A percentile compares a stretch with the other conserved stretches of the same genome.
Evolutionary conservation across 345 rosid genomes (phyloP).

Genomic region (Eucalyptus shirleyi): DNA sequence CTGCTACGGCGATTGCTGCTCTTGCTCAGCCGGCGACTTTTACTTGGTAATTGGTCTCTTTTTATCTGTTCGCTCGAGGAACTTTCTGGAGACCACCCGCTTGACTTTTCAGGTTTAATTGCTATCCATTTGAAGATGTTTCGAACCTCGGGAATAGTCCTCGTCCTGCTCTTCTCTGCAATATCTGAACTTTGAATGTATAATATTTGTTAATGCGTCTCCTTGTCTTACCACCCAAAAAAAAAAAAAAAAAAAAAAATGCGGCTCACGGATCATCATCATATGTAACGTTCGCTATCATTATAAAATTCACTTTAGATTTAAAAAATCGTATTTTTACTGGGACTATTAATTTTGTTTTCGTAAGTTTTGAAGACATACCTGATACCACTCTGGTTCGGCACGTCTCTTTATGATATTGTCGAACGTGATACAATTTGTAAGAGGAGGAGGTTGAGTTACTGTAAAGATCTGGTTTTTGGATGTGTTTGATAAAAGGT

Average conservation of each 20-base stretch:
- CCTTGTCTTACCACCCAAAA: not conserved
- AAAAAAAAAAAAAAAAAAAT: not conserved
- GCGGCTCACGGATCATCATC: not conserved
- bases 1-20: constrained; percentile 74
- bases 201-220: not conserved
- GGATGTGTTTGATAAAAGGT: not conserved
- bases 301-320: not conserved
- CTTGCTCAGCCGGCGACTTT: constrained; percentile 76
- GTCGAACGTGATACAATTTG: not conserved
- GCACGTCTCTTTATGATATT: not conserved
- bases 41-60: constrained; percentile 41
- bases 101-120: not conserved
- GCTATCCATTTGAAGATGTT: not conserved
- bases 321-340: not conserved
- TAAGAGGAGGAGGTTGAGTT: not conserved
- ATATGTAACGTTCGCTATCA: not conserved
- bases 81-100: not conserved
- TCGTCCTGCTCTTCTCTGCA: not conserved
- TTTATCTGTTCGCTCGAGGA: not conserved
- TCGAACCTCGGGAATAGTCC: not conserved
- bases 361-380: not conserved
- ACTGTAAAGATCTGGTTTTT: not conserved
- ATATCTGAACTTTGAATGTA: not conserved
- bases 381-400: not conserved
- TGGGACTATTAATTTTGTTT: not conserved